phyloP scores from a whole-genome alignment of 1,284 basidiomycete species.

The Schizophyllum amplum region DNA sequence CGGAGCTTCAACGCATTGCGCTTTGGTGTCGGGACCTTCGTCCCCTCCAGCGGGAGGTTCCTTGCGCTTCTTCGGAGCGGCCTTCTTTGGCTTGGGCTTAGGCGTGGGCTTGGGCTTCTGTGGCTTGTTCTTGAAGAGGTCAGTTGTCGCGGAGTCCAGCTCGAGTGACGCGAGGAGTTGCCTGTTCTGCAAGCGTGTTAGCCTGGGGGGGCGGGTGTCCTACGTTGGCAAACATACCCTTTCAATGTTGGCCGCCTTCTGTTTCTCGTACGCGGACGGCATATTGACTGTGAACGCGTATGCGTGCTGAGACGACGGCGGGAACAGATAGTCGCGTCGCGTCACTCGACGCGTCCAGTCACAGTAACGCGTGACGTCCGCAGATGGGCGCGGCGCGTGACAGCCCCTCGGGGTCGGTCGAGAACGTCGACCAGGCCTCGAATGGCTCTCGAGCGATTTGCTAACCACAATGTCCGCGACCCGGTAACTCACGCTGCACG shows the following conservation, averaged over 20 bases:
- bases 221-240: conserved; percentile 10
- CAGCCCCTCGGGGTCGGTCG: neutral
- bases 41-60: conserved; percentile 15
- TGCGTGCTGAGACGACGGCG: neutral
- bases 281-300: conserved; percentile 14
- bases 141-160: conserved; percentile 10
- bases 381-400: neutral
- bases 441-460: neutral
- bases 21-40: conserved; percentile 17
- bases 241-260: conserved; percentile 40
- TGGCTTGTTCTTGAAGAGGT: conserved; percentile 29
- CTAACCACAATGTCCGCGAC: neutral
- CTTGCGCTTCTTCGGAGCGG: conserved; percentile 23
- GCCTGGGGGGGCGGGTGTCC: no score
- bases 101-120: conserved; percentile 36
- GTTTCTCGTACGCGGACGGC: conserved; percentile 39
- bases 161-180: conserved; percentile 4
- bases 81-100: conserved; percentile 22
- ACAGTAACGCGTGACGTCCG: neutral
- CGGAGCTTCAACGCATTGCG: conserved; percentile 19
- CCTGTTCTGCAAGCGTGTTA: conserved; percentile 3
- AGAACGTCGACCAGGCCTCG: neutral
- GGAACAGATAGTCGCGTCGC: neutral
- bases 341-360: neutral
- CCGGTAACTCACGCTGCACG: neutral